Evolutionary conservation across 202 grass and related monocot species (phyloP), one percentile per base, ranked within the genome.

Genomic region (Schoenoplectus triqueter): DNA sequence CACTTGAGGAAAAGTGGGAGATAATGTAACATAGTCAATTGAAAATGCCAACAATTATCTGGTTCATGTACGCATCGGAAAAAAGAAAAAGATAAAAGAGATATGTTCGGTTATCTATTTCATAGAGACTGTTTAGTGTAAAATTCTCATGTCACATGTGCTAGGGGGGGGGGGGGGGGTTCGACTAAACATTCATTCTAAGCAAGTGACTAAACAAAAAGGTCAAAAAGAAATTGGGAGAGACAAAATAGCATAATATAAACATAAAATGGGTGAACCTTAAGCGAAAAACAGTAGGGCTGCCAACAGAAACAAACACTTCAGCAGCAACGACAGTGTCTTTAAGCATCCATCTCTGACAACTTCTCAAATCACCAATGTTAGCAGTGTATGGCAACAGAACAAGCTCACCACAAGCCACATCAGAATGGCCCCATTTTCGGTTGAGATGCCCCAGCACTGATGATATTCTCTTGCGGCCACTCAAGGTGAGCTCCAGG

Each of bases 401-500:
- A 59, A 96, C 84, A 47, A 99, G 91, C 83, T 99, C 96, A 78
- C 91, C 91, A 59, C 61, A 92, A 80, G 91, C 66, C 47, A 99
- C 86, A 60, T 87, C 89, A 86, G 91, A 96, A 87, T 90, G 87
- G 13, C 96, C 93, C 96, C 93, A 99, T 86, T 99, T 99, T 63
- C 91, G 90, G 62, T 91, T 96, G 69, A 99, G 73, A 90, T 99
- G 96, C 86, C 96, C 96, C 81, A 99, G 83, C 52, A 99, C 93
- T 60, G 96, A 99, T 80, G 93, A 90, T 88, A 99, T 94, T 89
- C 91, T 99, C 62, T 99, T 99, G 85, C 88, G 89, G 82, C 87
- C 89, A 82, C 96, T 99, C 87, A 99, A 91, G 73, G 96, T 96
- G 86, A 99, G 93, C 86, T 99, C 93, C 76, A 99, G 83, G 88